Conservation (phyloP, 441 rosid species). For the Arabidopsis hybrid region DNA sequence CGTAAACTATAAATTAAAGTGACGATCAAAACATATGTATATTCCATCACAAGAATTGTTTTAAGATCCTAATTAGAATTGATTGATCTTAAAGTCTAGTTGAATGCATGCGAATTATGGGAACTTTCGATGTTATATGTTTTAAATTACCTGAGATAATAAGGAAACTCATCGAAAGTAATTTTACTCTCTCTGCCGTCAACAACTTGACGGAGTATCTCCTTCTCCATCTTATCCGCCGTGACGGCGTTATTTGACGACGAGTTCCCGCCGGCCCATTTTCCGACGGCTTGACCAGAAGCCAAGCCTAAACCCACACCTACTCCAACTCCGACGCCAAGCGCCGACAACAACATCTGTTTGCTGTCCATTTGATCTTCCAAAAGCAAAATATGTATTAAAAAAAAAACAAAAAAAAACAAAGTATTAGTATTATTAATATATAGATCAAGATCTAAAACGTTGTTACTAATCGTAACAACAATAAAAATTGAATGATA, state of each 20-base stretch:
- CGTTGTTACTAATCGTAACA: neutral
- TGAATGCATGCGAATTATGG: neutral
- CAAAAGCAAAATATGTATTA: neutral
- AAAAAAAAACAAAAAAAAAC: neutral
- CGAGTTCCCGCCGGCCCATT: conserved; percentile 54
- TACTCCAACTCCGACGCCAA: conserved; percentile 86
- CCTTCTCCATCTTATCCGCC: conserved; percentile 76
- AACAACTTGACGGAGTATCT: conserved; percentile 66
- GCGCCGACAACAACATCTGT: conserved; percentile 69
- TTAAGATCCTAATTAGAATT: neutral
- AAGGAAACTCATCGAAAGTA: conserved; percentile 85
- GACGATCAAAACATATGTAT: neutral
- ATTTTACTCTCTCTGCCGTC: conserved; percentile 69
- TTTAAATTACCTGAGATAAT: conserved; percentile 63
- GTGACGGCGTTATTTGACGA: conserved; percentile 43
- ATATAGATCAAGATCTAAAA: conserved; percentile 2
- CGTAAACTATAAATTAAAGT: conserved; percentile 8
- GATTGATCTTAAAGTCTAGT: neutral
- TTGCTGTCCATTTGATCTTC: conserved; percentile 70
- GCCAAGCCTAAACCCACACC: conserved; percentile 91
- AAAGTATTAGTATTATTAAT: conserved; percentile 17
- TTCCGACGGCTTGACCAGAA: conserved; percentile 75
- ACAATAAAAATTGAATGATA: neutral
- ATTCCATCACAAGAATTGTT: neutral
- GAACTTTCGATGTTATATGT: too few relatives aligned